Base-by-base conservation (phyloP, 192 early-diverging fungal genomes). In the Gigaspora rosea region DNA sequence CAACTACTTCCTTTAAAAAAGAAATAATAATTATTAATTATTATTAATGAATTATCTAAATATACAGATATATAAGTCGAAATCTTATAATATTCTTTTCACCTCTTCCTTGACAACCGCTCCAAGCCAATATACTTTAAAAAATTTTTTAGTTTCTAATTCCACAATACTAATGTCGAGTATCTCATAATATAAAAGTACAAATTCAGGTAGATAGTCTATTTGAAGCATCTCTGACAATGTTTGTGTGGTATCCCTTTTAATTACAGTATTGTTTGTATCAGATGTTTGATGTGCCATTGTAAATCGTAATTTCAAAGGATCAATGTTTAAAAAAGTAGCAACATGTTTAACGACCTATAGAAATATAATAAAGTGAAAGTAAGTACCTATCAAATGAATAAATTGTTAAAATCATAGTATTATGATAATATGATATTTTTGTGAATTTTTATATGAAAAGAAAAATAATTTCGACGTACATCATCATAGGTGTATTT, bases 101-200 rank as follows among this genome's bases (percentile, higher is more conserved):
- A 86, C 88, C 81, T 90, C 87, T n/a, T 95, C 92, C 73, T 90
- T 90, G 62, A 90, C 82, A 22, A 81, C 83, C 4, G 85, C 84
- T 52, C 91, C 90, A 15, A 95, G 83, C 78, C 84, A 93, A 13
- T 79, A 86, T 8, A 97, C 85, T 46, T 90, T 92, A 11, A 96
- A 71, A 58, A 76, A 79, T 56, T 90, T 86, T 80, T 95, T 96
- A 47, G 76, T 90, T 74, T 97, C 96, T 27, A 27, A 27, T 27
- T 27, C 27, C 27, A 27, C 27, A 27, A 27, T 27, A 27, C 27
- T 27, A 27, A 96, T 86, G 46, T 95, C 92, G 58, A 97, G 71
- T 54, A 94, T 85, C 79, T 99, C 96, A 80, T 96, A 99, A 71
- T 85, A 88, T 12, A 99, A 73, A 11, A 85, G 75, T 49, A 83